Conservation (phyloP, 768 basidiomycete genomes). For the Tulasnella sp. region DNA sequence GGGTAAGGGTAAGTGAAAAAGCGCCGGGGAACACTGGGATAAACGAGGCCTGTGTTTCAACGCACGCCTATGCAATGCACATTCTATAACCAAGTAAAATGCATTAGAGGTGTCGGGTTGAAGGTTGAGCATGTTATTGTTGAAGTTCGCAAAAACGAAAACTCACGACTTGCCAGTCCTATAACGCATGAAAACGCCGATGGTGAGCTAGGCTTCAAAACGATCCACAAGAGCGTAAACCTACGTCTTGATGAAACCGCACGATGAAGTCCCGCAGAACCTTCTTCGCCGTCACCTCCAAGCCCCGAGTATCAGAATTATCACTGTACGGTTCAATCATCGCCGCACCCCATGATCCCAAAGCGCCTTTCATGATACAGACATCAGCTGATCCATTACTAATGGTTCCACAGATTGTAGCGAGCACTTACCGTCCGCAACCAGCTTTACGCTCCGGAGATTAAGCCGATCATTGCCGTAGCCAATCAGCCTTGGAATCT, state of each 20-base stretch:
- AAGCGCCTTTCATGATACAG: conserved; percentile 50
- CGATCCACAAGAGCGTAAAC: no score
- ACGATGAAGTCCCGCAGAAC: conserved; percentile 42
- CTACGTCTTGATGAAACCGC: conserved; percentile 49
- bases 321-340: conserved; percentile 77
- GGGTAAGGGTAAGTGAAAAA: background rate
- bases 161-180: conserved; percentile 74
- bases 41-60: background rate
- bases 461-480: conserved; percentile 52
- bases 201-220: no score
- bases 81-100: no score
- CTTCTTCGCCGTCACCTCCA: conserved; percentile 45
- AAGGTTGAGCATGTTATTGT: no score
- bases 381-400: conserved; percentile 13
- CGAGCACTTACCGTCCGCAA: conserved; percentile 50
- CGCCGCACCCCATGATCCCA: conserved; percentile 89
- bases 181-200: no score
- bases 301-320: conserved; percentile 56
- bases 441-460: conserved; percentile 61
- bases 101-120: no score
- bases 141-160: no score
- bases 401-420: background rate
- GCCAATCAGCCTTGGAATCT: conserved; percentile 46
- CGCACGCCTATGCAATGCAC: conserved; percentile 66
- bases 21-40: background rate